Percentiles rank a stretch among this genome's conserved stretches.
These are phyloP conservation scores for Aureobasidium sp. DNA, from an alignment of 2,329 filamentous ascomycete species.

Conservation along the genomic window DNA sequence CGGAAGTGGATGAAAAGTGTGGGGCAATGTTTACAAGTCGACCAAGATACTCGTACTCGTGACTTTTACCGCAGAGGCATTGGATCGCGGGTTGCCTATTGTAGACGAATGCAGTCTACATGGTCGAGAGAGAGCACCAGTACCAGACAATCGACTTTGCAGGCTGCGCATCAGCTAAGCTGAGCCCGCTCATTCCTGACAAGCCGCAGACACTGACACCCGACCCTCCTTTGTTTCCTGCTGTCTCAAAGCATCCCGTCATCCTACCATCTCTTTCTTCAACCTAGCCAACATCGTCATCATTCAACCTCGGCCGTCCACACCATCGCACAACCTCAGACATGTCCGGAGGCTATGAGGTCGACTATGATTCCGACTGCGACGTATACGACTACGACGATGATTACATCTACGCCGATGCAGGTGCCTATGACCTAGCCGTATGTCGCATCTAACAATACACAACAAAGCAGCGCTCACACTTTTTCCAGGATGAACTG, in stretches of 20 bases:
- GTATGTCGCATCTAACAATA: slow-evolving; percentile 19
- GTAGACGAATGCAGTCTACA: not conserved
- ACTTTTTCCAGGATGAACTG: slow-evolving; percentile 34
- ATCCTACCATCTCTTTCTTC: not conserved
- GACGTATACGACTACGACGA: slow-evolving; percentile 31
- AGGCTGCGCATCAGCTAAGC: not conserved
- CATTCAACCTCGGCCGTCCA: not conserved
- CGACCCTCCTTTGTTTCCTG: not conserved
- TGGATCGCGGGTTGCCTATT: not conserved
- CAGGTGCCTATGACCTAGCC: slow-evolving; percentile 30
- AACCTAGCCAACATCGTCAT: not conserved
- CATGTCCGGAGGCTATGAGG: not conserved
- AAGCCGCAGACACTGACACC: not conserved
- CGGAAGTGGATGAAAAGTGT: not conserved
- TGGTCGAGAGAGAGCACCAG: not conserved
- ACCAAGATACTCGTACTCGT: not conserved
- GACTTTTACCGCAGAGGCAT: not conserved
- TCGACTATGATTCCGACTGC: slow-evolving; percentile 28
- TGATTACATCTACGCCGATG: slow-evolving; percentile 37
- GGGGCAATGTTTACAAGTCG: slow-evolving; percentile 4
- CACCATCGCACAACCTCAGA: not conserved
- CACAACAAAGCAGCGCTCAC: not conserved
- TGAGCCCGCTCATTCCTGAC: not conserved
- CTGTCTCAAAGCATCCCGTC: not conserved
- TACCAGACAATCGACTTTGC: not conserved